Conservation (phyloP, 1,139 yeast genomes). For the Geotrichum bryndzae region DNA sequence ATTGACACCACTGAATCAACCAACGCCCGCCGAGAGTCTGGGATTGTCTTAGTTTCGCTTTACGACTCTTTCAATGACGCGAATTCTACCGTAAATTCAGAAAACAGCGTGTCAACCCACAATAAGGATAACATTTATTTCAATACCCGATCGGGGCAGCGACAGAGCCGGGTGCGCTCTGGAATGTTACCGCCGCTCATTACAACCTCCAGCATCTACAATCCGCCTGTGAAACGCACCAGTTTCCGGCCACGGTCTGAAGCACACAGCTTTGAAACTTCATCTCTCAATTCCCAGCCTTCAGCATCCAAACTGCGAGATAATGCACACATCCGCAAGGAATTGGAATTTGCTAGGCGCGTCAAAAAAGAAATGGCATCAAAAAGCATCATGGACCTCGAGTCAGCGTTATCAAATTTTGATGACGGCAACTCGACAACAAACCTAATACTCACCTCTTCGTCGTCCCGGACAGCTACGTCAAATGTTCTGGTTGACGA, state of each 20-base stretch:
- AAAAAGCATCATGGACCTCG: not conserved
- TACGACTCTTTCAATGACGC: not conserved
- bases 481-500: not conserved
- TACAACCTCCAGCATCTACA: not conserved
- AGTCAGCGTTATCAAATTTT: not conserved
- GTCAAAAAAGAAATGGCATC: not conserved
- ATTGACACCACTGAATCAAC: not conserved
- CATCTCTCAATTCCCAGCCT: not conserved
- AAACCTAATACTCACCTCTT: not conserved
- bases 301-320: not conserved
- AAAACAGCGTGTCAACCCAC: not conserved
- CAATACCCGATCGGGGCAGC: not conserved
- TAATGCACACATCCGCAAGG: not conserved
- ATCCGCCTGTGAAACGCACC: not conserved
- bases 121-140: not conserved
- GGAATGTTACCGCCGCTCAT: conserved; percentile 8
- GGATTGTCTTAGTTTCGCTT: not conserved
- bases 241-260: not conserved
- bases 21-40: not conserved
- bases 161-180: conserved; percentile 1
- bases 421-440: conserved; percentile 1
- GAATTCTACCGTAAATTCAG: not conserved
- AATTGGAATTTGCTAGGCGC: not conserved
- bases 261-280: not conserved
- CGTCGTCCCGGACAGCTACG: not conserved